Percentiles rank a stretch among this genome's conserved stretches.
Conservation (phyloP, 108 stramenopile genomes). For the Epithemia pelagica region DNA sequence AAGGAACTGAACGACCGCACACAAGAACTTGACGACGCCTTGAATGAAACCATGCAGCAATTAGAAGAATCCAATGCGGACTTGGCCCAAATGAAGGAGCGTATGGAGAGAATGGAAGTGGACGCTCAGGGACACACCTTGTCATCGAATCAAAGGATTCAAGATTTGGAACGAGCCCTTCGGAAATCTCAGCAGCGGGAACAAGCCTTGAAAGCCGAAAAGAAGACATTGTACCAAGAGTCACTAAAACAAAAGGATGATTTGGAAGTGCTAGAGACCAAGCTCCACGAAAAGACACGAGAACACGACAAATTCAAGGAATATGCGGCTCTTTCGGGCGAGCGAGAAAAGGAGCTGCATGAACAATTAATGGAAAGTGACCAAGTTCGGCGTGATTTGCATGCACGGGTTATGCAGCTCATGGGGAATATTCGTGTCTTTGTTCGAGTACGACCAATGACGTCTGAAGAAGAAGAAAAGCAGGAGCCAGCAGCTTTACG, state of each 20-base stretch:
- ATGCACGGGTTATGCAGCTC: slow-evolving; percentile 72
- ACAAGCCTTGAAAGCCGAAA: slow-evolving; percentile 7
- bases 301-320: slow-evolving; percentile 25
- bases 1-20: slow-evolving; percentile 7
- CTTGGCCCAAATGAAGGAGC: not conserved
- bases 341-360: slow-evolving; percentile 54
- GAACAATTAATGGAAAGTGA: slow-evolving; percentile 50
- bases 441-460: slow-evolving; percentile 71
- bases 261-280: slow-evolving; percentile 13
- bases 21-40: slow-evolving; percentile 7
- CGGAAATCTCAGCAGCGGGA: slow-evolving; percentile 5
- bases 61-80: not conserved
- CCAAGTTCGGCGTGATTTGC: slow-evolving; percentile 58
- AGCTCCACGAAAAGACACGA: slow-evolving; percentile 10
- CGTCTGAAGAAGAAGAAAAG: slow-evolving; percentile 24
- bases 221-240: not conserved
- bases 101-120: not conserved
- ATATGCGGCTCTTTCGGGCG: slow-evolving; percentile 41
- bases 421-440: slow-evolving; percentile 83
- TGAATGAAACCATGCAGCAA: not conserved
- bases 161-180: slow-evolving; percentile 4
- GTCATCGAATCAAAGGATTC: not conserved
- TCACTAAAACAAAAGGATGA: not conserved
- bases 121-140: not conserved
- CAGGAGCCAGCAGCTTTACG: not conserved